These are phyloP conservation scores for Lactuca sativa DNA, from an alignment of 129 eudicot genomes.

Conservation along the genomic window DNA sequence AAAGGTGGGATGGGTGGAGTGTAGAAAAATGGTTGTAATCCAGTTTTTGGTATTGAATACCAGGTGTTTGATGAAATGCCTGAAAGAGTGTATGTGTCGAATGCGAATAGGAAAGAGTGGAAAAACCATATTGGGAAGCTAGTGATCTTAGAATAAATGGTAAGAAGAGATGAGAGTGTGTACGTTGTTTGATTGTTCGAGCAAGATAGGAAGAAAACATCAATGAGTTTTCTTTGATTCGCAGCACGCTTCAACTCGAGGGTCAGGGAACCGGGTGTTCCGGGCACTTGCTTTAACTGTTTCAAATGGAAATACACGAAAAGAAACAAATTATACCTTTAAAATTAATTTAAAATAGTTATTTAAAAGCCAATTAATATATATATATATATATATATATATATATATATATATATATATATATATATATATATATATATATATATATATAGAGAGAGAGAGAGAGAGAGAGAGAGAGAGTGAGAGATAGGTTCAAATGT, in stretches of 20 bases:
- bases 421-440: too few relatives aligned
- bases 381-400: too few relatives aligned
- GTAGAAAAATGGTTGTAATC: constrained; percentile 3
- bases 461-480: too few relatives aligned
- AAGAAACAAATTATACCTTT: background rate
- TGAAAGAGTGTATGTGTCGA: constrained; percentile 27
- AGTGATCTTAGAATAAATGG: constrained; percentile 24
- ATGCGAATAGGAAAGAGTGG: constrained; percentile 7
- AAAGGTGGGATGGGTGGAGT: constrained; percentile 13
- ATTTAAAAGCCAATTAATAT: too few relatives aligned
- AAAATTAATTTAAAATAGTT: too few relatives aligned
- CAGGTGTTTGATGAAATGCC: constrained; percentile 80
- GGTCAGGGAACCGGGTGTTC: background rate
- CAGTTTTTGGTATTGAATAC: constrained; percentile 12
- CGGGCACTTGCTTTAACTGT: background rate
- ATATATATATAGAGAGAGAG: too few relatives aligned
- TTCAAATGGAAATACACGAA: background rate
- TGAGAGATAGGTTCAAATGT: too few relatives aligned
- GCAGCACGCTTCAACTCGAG: background rate
- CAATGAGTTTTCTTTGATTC: constrained; percentile 8
- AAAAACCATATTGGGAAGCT: constrained; percentile 16
- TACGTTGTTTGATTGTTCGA: constrained; percentile 19
- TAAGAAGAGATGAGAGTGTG: constrained; percentile 12
- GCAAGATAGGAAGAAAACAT: constrained; percentile 26
- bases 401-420: too few relatives aligned